Evolutionary conservation across 176 grass and related monocot species (phyloP), one percentile per base, ranked within the genome.

Genomic region (Oryza meridionalis): DNA sequence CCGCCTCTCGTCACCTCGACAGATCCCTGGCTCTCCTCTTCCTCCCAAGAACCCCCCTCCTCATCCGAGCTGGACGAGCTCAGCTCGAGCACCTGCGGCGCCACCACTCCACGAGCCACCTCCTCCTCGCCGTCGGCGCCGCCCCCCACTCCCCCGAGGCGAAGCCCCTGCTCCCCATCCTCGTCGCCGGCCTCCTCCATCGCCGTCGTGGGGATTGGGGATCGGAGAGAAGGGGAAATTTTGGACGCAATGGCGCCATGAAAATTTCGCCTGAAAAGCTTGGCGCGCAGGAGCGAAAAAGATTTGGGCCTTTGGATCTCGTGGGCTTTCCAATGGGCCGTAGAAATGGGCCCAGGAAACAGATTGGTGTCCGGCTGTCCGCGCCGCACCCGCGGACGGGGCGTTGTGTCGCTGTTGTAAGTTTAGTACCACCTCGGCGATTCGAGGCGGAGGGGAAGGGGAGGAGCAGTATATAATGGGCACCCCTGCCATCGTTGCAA

Each of bases 391-490:
- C 0, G 53, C 50, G 15, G 50, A 6, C 16, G 50, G 49, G 1
- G 50, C 12, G 70, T 53, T 22, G 46, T 16, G 49, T 16, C 4
- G 49, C 31, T 16, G 33, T 59, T 25, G 7, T 24, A 75, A 5
- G 63, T 31, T 89, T 89, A 81, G 77, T 89, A 14, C 87, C 82
- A 89, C 40, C 82, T 71, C 31, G 82, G 29, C 0, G 0, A 19
- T 9, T 21, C 8, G 16, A 1, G 24, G 0, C 0, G 42, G 5
- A 8, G 63, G 2, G 1, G 33, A 19, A 19, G 0, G 6, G 5
- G 4, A 7, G 8, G 6, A 73, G 29, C 24, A 17, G 1, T 81
- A 85, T 9, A 81, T 85, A 82, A 77, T 0, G 0, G 10, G 11
- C 12, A 10, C 43, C 82, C 9, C 31, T 35, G 77, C 55, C 32